Conservation (phyloP, 164 flowering plant genomes). For the Piper longum region DNA sequence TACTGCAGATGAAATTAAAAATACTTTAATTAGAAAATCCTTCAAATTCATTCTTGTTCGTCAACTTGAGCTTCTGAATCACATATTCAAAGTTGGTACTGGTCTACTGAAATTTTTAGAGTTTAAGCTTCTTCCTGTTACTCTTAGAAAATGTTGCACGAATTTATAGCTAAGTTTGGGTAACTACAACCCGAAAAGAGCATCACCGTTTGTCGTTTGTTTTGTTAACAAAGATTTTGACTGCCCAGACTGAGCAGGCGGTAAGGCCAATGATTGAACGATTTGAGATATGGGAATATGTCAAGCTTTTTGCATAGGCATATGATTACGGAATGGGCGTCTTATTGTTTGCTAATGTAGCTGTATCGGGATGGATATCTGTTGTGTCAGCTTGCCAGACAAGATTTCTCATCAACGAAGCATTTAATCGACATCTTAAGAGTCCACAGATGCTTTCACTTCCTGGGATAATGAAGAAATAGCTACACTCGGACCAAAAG, state of each 20-base stretch:
- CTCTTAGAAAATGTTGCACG: no score
- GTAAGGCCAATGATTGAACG: constrained; percentile 53
- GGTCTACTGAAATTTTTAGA: no score
- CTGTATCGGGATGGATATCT: constrained; percentile 78
- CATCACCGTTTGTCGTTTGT: no score
- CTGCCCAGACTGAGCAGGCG: constrained; percentile 65
- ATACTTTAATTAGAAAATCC: no score
- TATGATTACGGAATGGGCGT: constrained; percentile 94
- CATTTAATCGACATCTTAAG: constrained; percentile 66
- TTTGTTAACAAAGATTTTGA: background rate
- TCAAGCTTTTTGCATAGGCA: constrained; percentile 48
- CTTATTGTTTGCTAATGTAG: constrained; percentile 62
- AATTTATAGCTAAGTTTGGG: no score
- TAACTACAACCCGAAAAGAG: no score
- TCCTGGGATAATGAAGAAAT: constrained; percentile 34
- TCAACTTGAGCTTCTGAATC: no score
- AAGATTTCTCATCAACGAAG: constrained; percentile 88
- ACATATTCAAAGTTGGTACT: no score
- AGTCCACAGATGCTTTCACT: constrained; percentile 69
- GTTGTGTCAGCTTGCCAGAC: constrained; percentile 79
- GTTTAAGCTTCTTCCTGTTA: no score
- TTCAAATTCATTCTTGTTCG: no score
- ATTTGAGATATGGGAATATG: constrained; percentile 54
- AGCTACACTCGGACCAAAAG: no score
- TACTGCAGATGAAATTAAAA: no score